Evolutionary conservation across 768 basidiomycete genomes (phyloP), one percentile per base, ranked within the genome.

Genomic region (Sarcodon sp.): DNA sequence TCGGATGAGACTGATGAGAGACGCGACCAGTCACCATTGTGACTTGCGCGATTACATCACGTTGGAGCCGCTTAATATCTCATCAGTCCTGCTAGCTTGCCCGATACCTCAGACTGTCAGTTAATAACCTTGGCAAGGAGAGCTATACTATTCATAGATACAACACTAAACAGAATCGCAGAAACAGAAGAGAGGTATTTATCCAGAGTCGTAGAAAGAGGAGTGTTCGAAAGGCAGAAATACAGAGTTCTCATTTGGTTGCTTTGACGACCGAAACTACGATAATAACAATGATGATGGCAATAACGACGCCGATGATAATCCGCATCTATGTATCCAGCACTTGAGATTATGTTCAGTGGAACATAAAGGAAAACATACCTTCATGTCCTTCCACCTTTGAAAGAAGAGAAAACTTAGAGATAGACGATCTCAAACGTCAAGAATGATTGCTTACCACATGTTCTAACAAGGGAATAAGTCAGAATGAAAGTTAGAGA

Each of bases 331-430:
- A 56, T 18, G 16, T 50, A 18, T 16, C 7, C 37, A 56, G 13
- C 52, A 49, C 11, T 54, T 46, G 56, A 8, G 16, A 41, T 3
- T 38, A 46, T 9, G 32, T 4, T 34, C 18, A 45, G 33, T 33
- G 21, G 35, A 44, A n/a, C 16, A 13, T 43, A 33, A 48, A 43
- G 35, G 36, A 6, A 45, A 35, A 62, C 71, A 45, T 50, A 86
- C 87, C 83, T 91, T 91, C 87, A 91, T 91, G 64, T 96, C 92
- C 64, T 96, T 93, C 91, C 91, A 93, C 87, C 87, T 48, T 15
- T 33, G 39, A n/a, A 18, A 16, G 35, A 8, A 7, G 9, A 50
- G 53, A 33, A 31, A 35, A 11, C 37, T 35, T 47, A 4, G 43
- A 38, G 44, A 6, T 32, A 12, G n/a, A n/a, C 35, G 41, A 50